Evolutionary conservation across 1,284 basidiomycete genomes (phyloP), one percentile per base, ranked within the genome.

Genomic region (Gastroboletus turbinatus): DNA sequence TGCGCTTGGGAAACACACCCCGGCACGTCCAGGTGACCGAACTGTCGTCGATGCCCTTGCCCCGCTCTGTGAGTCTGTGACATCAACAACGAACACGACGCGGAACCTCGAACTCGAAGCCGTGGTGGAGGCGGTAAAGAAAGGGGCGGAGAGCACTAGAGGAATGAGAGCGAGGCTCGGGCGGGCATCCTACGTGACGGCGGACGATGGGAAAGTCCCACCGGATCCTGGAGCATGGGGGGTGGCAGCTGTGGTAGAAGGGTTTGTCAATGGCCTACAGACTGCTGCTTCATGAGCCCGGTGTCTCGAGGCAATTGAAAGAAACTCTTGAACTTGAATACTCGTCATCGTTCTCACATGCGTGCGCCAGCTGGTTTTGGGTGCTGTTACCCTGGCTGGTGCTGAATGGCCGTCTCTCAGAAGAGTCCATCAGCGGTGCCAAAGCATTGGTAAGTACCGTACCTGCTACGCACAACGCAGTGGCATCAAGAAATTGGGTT

Each of bases 161-260:
- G 72, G 68, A 9, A 79, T 35, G 33, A 35, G 6, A 17, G 33
- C 33, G 33, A 35, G 33, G 16, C 68, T 84, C 0, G 82, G 83
- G 7, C 65, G 82, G 29, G 80, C 80, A 7, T 76, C 74, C 4
- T 84, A 84, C 16, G 33, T 35, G 33, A 35, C 33, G 16, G 33
- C 5, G 6, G 46, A 42, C 14, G 47, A 56, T 16, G 63, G 23
- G 40, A 29, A 38, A 21, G 11, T 73, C 25, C 73, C 73, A 25
- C 81, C 80, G 8, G 82, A 84, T 69, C 82, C 81, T 36, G 81
- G 82, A 16, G 81, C 82, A 10, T 81, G 76, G 76, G 81, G 80
- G 49, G 70, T 83, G 48, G 72, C 71, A 56, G 73, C 73, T 11
- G 62, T 81, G 38, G 49, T 73, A 29, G 64, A 75, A 45, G 76